phyloP scores from a whole-genome alignment of 2,329 filamentous ascomycete species.

The Aspergillus eucalypticola region DNA sequence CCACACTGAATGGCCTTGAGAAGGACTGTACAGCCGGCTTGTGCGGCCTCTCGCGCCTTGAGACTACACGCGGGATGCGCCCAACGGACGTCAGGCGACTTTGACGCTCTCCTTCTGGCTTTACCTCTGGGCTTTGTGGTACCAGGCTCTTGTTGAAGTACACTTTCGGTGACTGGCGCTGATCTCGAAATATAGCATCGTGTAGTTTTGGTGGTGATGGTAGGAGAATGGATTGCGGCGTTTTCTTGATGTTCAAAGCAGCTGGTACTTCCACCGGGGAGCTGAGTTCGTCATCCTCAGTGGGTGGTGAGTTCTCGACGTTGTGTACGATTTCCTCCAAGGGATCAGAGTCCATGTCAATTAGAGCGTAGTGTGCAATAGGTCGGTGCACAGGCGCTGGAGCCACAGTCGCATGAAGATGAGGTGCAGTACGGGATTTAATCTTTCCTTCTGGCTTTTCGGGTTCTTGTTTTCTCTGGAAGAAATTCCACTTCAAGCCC shows the following conservation, averaged over 20 bases:
- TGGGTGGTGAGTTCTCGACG: conserved; percentile 43
- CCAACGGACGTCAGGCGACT: conserved; percentile 78
- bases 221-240: conserved; percentile 42
- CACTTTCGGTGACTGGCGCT: conserved; percentile 38
- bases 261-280: conserved; percentile 28
- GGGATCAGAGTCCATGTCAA: conserved; percentile 49
- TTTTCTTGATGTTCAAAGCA: conserved; percentile 34
- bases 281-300: conserved; percentile 33
- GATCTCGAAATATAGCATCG: conserved; percentile 30
- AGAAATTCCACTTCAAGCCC: conserved; percentile 58
- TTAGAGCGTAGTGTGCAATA: conserved; percentile 60
- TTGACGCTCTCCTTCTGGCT: conserved; percentile 44
- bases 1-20: conserved; percentile 72
- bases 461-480: conserved; percentile 48
- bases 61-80: conserved; percentile 80
- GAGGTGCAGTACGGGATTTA: conserved; percentile 26
- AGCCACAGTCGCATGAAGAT: conserved; percentile 45
- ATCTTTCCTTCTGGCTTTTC: conserved; percentile 24
- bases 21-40: conserved; percentile 76
- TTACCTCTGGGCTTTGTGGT: conserved; percentile 17
- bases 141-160: conserved; percentile 35
- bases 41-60: conserved; percentile 62
- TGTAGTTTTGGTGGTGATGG: conserved; percentile 45
- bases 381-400: conserved; percentile 43
- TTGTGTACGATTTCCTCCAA: conserved; percentile 42